A percentile compares a stretch with the other conserved stretches of the same genome.
phyloP scores from a whole-genome alignment of 192 early-diverging fungal genomes.

The Linnemannia hyalina region DNA sequence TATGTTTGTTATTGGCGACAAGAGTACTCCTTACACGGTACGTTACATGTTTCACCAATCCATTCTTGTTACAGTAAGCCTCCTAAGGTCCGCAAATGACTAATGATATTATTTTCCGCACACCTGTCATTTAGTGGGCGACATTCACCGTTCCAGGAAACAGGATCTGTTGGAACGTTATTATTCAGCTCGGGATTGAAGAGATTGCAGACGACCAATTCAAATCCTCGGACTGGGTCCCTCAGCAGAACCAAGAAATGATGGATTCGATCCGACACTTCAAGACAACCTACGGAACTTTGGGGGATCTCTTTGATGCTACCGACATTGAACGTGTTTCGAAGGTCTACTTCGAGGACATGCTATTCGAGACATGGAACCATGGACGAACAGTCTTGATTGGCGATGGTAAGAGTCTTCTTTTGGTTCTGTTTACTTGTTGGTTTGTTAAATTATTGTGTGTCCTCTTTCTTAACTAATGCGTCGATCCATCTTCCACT shows the following conservation, averaged over 20 bases:
- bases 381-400: neutral
- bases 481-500: too few relatives aligned
- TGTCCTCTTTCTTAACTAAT: too few relatives aligned
- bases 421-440: too few relatives aligned
- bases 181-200: neutral
- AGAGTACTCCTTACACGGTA: neutral
- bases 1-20: neutral
- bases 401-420: neutral
- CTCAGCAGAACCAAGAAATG: neutral
- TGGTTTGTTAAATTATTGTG: too few relatives aligned
- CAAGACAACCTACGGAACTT: constrained; percentile 8
- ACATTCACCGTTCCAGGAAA: neutral
- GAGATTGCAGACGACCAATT: neutral
- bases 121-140: neutral
- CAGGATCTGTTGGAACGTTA: neutral
- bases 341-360: constrained; percentile 12
- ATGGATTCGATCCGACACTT: constrained; percentile 14
- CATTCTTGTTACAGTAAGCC: too few relatives aligned
- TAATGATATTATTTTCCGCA: too few relatives aligned
- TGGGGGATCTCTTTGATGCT: constrained; percentile 13
- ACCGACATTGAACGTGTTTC: neutral
- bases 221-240: constrained; percentile 23
- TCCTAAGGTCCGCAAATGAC: neutral
- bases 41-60: neutral
- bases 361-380: constrained; percentile 9